Evolutionary conservation across 2,329 filamentous ascomycete species (phyloP).

Genomic region (Pseudocercospora vitis): DNA sequence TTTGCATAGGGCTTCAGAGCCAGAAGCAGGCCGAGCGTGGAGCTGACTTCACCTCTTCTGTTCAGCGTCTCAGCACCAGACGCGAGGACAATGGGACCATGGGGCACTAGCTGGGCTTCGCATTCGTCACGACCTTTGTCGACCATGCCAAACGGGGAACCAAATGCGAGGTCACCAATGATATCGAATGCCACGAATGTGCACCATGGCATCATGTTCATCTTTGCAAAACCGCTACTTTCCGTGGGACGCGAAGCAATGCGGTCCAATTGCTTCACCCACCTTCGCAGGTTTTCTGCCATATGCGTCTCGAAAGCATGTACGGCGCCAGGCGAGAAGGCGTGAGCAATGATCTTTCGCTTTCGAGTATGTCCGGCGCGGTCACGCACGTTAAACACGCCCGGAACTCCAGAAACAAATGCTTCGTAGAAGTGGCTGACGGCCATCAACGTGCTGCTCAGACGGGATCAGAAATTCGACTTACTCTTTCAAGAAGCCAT

Average conservation of each 20-base stretch:
- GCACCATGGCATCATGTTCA: conserved; percentile 33
- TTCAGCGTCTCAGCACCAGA: conserved; percentile 28
- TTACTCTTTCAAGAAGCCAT: conserved; percentile 38
- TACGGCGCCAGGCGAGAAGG: conserved; percentile 38
- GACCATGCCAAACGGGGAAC: conserved; percentile 32
- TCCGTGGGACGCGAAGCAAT: conserved; percentile 19
- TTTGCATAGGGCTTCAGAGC: conserved; percentile 25
- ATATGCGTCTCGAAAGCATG: conserved; percentile 38
- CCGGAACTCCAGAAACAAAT: conserved; percentile 38
- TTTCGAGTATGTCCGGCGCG: conserved; percentile 39
- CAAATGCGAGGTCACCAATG: conserved; percentile 31
- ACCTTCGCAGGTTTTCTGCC: conserved; percentile 31
- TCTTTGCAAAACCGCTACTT: conserved; percentile 17
- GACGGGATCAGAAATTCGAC: conserved; percentile 1
- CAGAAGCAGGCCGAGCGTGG: conserved; percentile 25
- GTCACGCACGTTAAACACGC: conserved; percentile 40
- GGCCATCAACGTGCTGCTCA: conserved; percentile 2
- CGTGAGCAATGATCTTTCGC: conserved; percentile 40
- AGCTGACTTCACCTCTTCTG: conserved; percentile 28
- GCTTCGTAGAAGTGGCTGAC: conserved; percentile 36
- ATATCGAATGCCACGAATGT: conserved; percentile 32
- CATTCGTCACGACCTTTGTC: conserved; percentile 29
- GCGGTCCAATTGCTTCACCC: conserved; percentile 26
- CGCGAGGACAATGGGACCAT: conserved; percentile 22
- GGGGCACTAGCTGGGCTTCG: conserved; percentile 24